These are phyloP conservation scores for Sporothrix sp. DNA, from an alignment of 2,329 filamentous ascomycete genomes.

Conservation along the genomic window DNA sequence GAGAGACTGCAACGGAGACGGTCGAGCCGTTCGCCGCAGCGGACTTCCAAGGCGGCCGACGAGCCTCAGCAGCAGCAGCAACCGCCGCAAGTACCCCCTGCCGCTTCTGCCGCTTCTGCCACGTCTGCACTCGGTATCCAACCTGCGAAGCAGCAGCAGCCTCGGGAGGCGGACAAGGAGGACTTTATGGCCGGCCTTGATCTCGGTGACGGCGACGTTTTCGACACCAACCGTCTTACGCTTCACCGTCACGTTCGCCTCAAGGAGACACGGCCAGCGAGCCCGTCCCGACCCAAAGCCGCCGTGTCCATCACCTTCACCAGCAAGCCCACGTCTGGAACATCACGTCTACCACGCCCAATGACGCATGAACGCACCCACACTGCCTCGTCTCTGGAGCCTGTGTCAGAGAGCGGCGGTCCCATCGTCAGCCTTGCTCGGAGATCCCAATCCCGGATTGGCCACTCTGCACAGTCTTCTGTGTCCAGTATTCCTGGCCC, in stretches of 20 bases:
- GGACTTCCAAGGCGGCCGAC: conserved; percentile 19
- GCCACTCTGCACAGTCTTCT: conserved; percentile 61
- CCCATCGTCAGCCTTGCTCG: conserved; percentile 50
- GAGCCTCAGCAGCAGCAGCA: conserved; percentile 25
- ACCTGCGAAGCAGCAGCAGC: conserved; percentile 16
- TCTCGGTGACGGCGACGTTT: conserved; percentile 71
- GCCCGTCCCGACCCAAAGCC: conserved; percentile 61
- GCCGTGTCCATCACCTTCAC: conserved; percentile 87
- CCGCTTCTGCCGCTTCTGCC: neutral
- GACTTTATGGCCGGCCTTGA: conserved; percentile 84
- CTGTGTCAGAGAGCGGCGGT: conserved; percentile 81
- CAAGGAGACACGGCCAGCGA: conserved; percentile 59
- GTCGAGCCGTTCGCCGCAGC: conserved; percentile 47
- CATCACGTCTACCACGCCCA: conserved; percentile 72
- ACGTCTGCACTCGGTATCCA: conserved; percentile 8
- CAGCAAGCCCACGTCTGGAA: conserved; percentile 51
- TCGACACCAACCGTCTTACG: conserved; percentile 70
- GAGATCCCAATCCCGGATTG: conserved; percentile 56
- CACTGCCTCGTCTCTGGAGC: conserved; percentile 70
- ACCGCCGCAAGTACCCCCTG: conserved; percentile 13
- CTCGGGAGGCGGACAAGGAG: conserved; percentile 45
- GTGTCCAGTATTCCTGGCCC: conserved; percentile 53
- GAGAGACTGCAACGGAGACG: conserved; percentile 67
- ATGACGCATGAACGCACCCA: conserved; percentile 56
- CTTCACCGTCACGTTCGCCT: conserved; percentile 88